Conservation (phyloP, 2,329 filamentous ascomycete genomes). For the Talaromyces sp. region DNA sequence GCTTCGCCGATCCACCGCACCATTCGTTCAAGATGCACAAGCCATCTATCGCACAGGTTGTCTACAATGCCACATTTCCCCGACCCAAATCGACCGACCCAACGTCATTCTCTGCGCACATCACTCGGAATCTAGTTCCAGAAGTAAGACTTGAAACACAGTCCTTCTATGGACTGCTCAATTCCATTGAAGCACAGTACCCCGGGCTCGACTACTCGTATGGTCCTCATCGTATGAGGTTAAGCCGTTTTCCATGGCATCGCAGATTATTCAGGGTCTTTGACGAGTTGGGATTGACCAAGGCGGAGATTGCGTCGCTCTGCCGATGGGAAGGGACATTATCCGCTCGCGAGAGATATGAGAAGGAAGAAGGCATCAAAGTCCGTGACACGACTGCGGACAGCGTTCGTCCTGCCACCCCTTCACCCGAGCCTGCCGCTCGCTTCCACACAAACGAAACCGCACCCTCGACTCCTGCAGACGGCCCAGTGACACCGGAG, state of each 20-base stretch:
- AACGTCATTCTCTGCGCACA: constrained; percentile 53
- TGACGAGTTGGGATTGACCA: constrained; percentile 54
- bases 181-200: constrained; percentile 62
- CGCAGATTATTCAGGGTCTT: constrained; percentile 56
- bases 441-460: constrained; percentile 29
- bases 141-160: constrained; percentile 61
- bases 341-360: constrained; percentile 43
- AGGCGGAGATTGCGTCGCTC: constrained; percentile 56
- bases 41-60: constrained; percentile 53
- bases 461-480: constrained; percentile 18
- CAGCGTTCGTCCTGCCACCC: constrained; percentile 49
- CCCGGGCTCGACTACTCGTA: constrained; percentile 62
- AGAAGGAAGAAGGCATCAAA: constrained; percentile 53
- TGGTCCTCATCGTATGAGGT: constrained; percentile 56
- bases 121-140: constrained; percentile 57
- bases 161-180: constrained; percentile 59
- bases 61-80: constrained; percentile 57
- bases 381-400: constrained; percentile 59
- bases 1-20: neutral
- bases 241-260: constrained; percentile 59
- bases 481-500: constrained; percentile 9
- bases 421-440: constrained; percentile 30
- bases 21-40: constrained; percentile 50
- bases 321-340: constrained; percentile 56
- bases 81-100: constrained; percentile 54